phyloP scores from a whole-genome alignment of 257 asterid species.

The Solanum infundibuliforme region DNA sequence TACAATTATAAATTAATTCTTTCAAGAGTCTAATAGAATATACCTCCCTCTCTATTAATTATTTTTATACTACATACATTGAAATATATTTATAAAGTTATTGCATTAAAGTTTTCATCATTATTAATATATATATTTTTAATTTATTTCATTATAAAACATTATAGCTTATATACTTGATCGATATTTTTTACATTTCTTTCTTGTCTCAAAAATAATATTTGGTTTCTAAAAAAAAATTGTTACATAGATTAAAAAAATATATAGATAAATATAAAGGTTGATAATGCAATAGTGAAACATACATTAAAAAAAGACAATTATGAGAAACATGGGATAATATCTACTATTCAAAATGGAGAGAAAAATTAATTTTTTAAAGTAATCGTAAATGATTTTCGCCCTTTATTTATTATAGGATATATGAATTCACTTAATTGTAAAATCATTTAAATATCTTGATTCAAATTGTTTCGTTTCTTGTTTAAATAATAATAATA shows the following conservation, averaged over 20 bases:
- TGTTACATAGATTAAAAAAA: neutral
- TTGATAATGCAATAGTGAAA: neutral
- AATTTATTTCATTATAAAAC: neutral
- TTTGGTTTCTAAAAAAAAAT: neutral
- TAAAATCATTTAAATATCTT: neutral
- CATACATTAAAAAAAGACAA: neutral
- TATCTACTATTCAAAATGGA: neutral
- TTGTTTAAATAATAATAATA: neutral
- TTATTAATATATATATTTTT: neutral
- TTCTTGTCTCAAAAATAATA: neutral
- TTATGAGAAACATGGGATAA: neutral
- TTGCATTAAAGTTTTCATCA: neutral
- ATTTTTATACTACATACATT: neutral
- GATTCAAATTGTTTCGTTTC: neutral
- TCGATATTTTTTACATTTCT: neutral
- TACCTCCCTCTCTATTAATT: neutral
- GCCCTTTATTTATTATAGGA: neutral
- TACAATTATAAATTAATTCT: no score
- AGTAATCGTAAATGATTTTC: neutral
- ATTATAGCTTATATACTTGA: neutral
- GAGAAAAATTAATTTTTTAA: neutral
- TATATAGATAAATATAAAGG: neutral
- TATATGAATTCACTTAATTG: neutral
- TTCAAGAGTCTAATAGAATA: no score
- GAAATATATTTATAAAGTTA: no score